phyloP scores from a whole-genome alignment of 2,329 filamentous ascomycete species.

The Ceratocystis colombiana region DNA sequence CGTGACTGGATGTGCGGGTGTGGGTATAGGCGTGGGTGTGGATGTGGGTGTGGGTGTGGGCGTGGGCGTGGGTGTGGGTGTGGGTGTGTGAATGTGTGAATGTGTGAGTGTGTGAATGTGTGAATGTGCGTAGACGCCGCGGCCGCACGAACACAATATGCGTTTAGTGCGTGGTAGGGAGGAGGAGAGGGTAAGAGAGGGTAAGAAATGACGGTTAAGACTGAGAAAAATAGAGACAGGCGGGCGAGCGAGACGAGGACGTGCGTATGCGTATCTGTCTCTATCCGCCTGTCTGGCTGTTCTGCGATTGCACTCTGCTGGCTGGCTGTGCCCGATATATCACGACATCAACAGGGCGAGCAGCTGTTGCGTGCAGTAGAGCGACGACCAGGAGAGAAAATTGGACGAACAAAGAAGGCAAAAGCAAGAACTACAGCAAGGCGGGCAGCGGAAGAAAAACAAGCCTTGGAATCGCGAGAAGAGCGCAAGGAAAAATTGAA shows the following conservation, averaged over 20 bases:
- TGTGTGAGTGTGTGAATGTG: not conserved
- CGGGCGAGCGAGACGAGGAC: not conserved
- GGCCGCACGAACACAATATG: too few relatives aligned
- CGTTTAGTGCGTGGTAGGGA: conserved; percentile 25
- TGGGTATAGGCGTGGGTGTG: not conserved
- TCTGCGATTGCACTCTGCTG: not conserved
- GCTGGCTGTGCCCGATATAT: not conserved
- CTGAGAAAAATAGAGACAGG: conserved; percentile 14
- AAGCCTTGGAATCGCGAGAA: not conserved
- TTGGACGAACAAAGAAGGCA: not conserved
- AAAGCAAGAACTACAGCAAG: not conserved
- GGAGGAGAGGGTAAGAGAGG: conserved; percentile 25
- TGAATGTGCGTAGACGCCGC: too few relatives aligned
- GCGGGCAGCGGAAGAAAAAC: not conserved
- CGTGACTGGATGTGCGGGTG: not conserved
- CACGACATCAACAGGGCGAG: conserved; percentile 1
- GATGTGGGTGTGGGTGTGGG: not conserved
- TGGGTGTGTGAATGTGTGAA: not conserved
- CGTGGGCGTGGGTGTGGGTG: not conserved
- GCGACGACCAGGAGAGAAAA: conserved; percentile 2
- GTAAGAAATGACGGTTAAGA: conserved; percentile 9
- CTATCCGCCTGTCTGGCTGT: not conserved
- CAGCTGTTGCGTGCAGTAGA: not conserved
- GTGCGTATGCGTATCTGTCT: not conserved
- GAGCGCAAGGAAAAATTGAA: not conserved